Evolutionary conservation across 257 asterid genomes (phyloP), one percentile per base, ranked within the genome.

Genomic region (Gentiana dahurica): DNA sequence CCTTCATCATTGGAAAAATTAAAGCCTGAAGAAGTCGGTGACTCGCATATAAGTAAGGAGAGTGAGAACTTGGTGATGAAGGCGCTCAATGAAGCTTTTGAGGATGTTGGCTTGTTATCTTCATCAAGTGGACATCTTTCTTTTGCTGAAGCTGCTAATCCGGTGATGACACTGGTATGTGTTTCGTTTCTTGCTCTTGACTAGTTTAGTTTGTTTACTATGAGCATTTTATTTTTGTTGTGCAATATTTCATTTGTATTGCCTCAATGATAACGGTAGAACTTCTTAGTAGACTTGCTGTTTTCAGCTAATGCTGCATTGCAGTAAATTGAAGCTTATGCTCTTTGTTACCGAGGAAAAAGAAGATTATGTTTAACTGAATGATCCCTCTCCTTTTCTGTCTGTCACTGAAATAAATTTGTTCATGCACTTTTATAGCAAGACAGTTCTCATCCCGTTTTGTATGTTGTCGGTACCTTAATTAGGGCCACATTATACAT

Each of bases 121-220:
- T 73, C 79, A 54, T 81, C 87, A 48, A 83, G 74, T 48, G 86
- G 72, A 69, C 74, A 46, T 62, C 68, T 76, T 54, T 92, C 95
- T 8, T 88, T 92, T 71, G 91, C 92, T 50, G 89, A 81, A 68
- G 87, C 87, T 70, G 87, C 89, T 60, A 92, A 92, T 66, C 97
- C 97, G 54, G 99, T 83, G 72, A 86, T 92, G 97, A 58, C 95
- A 67, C 58, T 88, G 94, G 97, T 92, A 84, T 60, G 95, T 15
- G 43, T 68, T 52, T 67, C 60, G 35, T 67, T 58, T 51, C 52
- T 15, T 59, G 24, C 7, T 53, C 4, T 41, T 41, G 6, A 7
- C 6, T 41, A 5, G 9, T 41, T 41, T 41, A 41, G 46, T 41
- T 41, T 41, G 0, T 10, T 41, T 41, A 10, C 9, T 7, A 41